Base-by-base conservation (phyloP, 2,329 filamentous ascomycete genomes). In the Magnaporthiopsis incrustans region DNA sequence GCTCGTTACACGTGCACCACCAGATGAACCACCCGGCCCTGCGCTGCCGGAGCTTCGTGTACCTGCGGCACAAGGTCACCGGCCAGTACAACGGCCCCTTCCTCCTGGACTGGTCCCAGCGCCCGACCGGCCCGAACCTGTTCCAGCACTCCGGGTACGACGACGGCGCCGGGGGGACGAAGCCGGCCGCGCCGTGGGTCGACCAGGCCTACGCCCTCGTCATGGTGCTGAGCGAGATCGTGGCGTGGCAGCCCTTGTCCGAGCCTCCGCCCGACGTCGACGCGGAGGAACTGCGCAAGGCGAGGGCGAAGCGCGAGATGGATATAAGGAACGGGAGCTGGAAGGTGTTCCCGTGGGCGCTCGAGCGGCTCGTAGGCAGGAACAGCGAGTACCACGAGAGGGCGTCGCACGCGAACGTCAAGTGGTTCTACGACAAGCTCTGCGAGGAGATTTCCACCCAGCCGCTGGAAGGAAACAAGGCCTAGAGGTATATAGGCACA, bases 181-280 rank as follows among this genome's bases (percentile, higher is more conserved):
- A 30, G 33, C 35, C 35, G 35, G 27, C 35, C 8, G 35, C 56
- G 14, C 59, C 26, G 18, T 66, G 62, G 65, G 59, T 30, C 32
- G 58, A 63, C 57, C 63, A 64, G 32, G 63, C 53, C n/a, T 66
- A 57, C 57, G 57, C 65, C 8, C 57, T 66, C 27, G 15, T 66
- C 59, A 63, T 66, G 62, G 58, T 66, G 11, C 62, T 66, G 22
- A 56, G 58, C 22, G 65, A 66, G 57, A 66, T 66, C 30, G 63
- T 53, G 2, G 63, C 63, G 18, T 66, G 65, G 65, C 18, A 33
- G 60, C 61, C 63, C 18, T 53, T 66, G 25, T n/a, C 5, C 56
- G 33, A 22, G 35, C 44, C 57, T 14, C 64, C 62, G 57, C 44
- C 26, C 27, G 35, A n/a, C 59, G 12, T 25, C 35, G 30, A 50